Base-by-base conservation (phyloP, 2,329 filamentous ascomycete genomes). In the Trichoderma sp. region DNA sequence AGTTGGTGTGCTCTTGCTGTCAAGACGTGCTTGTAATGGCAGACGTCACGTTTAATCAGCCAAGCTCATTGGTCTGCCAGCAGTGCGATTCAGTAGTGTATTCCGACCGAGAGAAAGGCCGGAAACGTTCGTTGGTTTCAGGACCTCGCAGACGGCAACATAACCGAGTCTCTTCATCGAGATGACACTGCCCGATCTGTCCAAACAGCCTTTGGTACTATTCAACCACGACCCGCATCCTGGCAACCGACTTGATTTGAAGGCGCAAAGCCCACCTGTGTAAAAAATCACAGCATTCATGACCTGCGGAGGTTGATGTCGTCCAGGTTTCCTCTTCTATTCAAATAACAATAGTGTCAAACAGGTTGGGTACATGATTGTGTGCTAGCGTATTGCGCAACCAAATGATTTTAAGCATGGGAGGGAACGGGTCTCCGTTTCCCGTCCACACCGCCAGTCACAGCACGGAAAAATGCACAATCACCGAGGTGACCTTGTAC, bases 81-180 rank as follows among this genome's bases (percentile, higher is more conserved):
- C 29, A 19, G 19, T 22, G 27, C 45, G 29, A n/a, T 56, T 56
- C 37, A 65, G 37, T 35, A 65, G 29, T 34, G 35, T 65, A 48
- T 65, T 65, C 63, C 63, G 63, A 52, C 63, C 63, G 63, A 65
- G 63, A 57, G 50, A 65, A 65, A 48, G 63, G 63, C 63, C 63
- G 63, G 52, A 65, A 65, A 65, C 63, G 25, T 65, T 57, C 52
- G 63, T 15, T 57, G 27, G 63, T 65, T 65, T 65, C 63, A 65
- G 52, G 27, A 25, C 15, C 6, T 57, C 19, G 19, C 29, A 57
- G 29, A 57, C 27, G 50, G 50, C 63, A 65, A 27, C 13, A 53
- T 39, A 57, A 13, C 63, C 63, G 63, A 57, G n/a, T 37, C 19
- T 53, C 32, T 48, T 37, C 50, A 48, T 57, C 52, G 27, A 57